These are phyloP conservation scores for Citrus glauca DNA, from an alignment of 345 rosid species.

Conservation along the genomic window DNA sequence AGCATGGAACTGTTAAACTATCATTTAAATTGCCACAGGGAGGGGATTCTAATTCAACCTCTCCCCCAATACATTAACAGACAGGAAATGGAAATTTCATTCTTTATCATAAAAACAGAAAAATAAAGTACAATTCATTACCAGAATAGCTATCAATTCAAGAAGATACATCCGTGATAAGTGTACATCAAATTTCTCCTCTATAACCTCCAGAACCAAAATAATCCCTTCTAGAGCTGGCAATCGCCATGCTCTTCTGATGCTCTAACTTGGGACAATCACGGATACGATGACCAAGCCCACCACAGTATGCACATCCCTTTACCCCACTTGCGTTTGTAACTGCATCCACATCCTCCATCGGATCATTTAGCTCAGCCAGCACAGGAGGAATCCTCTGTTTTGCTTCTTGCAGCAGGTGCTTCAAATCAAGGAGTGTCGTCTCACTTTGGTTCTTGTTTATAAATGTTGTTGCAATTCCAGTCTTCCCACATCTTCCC, in stretches of 20 bases:
- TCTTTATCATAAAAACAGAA: not conserved
- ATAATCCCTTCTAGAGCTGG: slow-evolving; percentile 78
- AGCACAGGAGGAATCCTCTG: slow-evolving; percentile 93
- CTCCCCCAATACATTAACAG: not conserved
- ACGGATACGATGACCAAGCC: slow-evolving; percentile 82
- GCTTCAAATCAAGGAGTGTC: slow-evolving; percentile 80
- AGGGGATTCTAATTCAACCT: not conserved
- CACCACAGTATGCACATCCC: slow-evolving; percentile 97
- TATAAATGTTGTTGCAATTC: slow-evolving; percentile 88
- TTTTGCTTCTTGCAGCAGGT: slow-evolving; percentile 84
- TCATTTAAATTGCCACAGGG: not conserved
- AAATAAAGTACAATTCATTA: not conserved
- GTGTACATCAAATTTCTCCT: slow-evolving; percentile 57
- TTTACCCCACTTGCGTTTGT: slow-evolving; percentile 73
- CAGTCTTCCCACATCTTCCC: slow-evolving; percentile 92
- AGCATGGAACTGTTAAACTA: too few relatives aligned
- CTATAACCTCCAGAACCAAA: slow-evolving; percentile 91
- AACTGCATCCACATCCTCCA: slow-evolving; percentile 75
- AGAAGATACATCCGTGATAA: not conserved
- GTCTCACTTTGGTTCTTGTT: slow-evolving; percentile 95
- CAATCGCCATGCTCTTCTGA: slow-evolving; percentile 76
- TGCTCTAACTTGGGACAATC: slow-evolving; percentile 92
- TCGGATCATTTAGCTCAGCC: slow-evolving; percentile 85
- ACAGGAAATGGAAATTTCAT: not conserved
- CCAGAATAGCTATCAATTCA: not conserved